These are phyloP conservation scores for Pseudopyrenochaeta lycopersici DNA, from an alignment of 2,329 filamentous ascomycete genomes.

Conservation along the genomic window DNA sequence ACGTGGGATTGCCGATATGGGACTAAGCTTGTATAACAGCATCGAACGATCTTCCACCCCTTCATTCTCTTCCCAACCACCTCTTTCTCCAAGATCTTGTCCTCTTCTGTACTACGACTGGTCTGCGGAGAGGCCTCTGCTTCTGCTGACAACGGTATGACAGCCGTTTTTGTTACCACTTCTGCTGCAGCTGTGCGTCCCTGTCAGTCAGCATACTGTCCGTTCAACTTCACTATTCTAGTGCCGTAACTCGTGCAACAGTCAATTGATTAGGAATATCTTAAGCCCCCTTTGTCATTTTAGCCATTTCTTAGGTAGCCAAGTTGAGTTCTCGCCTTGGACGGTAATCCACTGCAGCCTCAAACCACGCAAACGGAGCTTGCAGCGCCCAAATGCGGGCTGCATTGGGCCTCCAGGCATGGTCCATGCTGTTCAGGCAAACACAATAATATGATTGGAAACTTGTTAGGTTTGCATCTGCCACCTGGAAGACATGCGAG, in stretches of 20 bases:
- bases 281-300: constrained; percentile 6
- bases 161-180: constrained; percentile 30
- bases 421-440: constrained; percentile 18
- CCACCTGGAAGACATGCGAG: constrained; percentile 30
- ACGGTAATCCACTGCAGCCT: constrained; percentile 1
- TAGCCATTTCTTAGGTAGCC: neutral
- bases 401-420: constrained; percentile 17
- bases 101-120: constrained; percentile 25
- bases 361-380: constrained; percentile 9
- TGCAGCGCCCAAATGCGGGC: constrained; percentile 3
- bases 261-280: constrained; percentile 5
- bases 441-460: constrained; percentile 21
- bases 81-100: constrained; percentile 20
- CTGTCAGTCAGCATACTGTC: constrained; percentile 20
- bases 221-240: constrained; percentile 21
- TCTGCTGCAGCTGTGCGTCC: constrained; percentile 14
- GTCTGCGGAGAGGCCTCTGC: constrained; percentile 24
- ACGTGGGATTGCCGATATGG: constrained; percentile 36
- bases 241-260: constrained; percentile 18
- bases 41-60: constrained; percentile 21
- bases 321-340: neutral
- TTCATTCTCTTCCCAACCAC: constrained; percentile 34
- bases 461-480: constrained; percentile 29
- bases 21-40: constrained; percentile 24
- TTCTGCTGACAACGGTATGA: constrained; percentile 30